Evolutionary conservation across 2,329 filamentous ascomycete genomes (phyloP), one percentile per base, ranked within the genome.

Genomic region (Sporothrix protearum): DNA sequence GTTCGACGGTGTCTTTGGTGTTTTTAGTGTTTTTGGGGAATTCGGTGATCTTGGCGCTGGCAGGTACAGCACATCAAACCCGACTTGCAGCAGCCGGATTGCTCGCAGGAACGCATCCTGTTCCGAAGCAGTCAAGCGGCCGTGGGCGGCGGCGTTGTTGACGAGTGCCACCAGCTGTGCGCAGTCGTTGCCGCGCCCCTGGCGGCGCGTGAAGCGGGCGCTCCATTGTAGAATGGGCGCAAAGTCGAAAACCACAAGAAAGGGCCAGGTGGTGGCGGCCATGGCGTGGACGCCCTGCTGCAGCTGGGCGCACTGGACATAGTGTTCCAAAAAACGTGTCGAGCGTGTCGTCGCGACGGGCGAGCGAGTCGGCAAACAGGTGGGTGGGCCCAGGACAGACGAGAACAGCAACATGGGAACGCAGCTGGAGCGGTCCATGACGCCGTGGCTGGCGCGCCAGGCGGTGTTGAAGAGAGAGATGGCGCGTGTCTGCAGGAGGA

Each of bases 341-440:
- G 1, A 80, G 73, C 1, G 75, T 73, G 6, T 74, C 73, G 0
- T 70, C 57, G 1, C 77, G 76, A 49, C 73, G 74, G 2, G 75
- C 73, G n/a, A 81, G 72, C 1, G 78, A 78, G 67, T 80, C 79
- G 19, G 77, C 77, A 16, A 81, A 76, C 30, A 80, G 67, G 57
- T 82, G 80, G 47, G n/a, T n/a, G 78, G 77, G 25, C 79, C 79
- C 0, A 81, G 75, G 1, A 78, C 70, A 1, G 77, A 76, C 1
- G 80, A 77, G 72, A 81, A 82, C 36, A 81, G 76, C 7, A 81
- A 71, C 12, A 79, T 72, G 14, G 79, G 70, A 0, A 79, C 76
- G 71, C 79, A 81, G 69, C 79, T 81, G 2, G 74, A 71, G 19
- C 75, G 70, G 69, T 77, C 71, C 14, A 80, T 72, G 19, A 79